Conservation (phyloP, 1,139 yeast genomes). For the Candida gigantensis region DNA sequence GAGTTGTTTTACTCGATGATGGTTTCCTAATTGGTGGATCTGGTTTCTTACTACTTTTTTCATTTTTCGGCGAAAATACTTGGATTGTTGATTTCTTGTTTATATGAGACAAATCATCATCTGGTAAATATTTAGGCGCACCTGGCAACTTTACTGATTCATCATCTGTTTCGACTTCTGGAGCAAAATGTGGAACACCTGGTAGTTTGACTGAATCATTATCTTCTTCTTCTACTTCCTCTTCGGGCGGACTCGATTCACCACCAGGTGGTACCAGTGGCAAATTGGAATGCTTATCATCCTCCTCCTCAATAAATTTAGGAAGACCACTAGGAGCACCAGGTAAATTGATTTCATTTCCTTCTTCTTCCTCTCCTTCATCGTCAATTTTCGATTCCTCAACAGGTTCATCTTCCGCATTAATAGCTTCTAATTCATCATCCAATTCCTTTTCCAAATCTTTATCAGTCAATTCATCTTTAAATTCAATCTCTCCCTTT, state of each 20-base stretch:
- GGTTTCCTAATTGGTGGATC: conserved; percentile 7
- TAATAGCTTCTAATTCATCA: conserved; percentile 24
- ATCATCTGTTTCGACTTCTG: conserved; percentile 27
- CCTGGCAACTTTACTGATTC: conserved; percentile 38
- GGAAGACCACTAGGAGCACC: conserved; percentile 20
- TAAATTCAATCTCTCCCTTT: conserved; percentile 37
- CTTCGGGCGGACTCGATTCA: no score
- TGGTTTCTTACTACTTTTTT: conserved; percentile 2
- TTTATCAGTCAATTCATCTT: conserved; percentile 27
- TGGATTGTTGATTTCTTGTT: conserved; percentile 43
- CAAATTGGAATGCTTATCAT: conserved; percentile 7
- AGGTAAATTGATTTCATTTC: conserved; percentile 12
- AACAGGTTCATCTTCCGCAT: conserved; percentile 5
- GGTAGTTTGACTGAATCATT: conserved; percentile 21
- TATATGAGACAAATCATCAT: conserved; percentile 39
- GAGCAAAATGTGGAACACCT: conserved; percentile 35
- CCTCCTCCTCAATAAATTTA: conserved; percentile 15
- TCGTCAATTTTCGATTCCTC: conserved; percentile 6
- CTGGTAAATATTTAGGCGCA: conserved; percentile 45
- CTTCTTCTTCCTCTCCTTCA: no score
- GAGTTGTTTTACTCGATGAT: conserved; percentile 2
- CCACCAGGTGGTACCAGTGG: conserved; percentile 16
- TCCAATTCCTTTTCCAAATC: conserved; percentile 32
- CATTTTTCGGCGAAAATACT: conserved; percentile 30
- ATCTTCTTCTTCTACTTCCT: conserved; percentile 6